Percentiles rank a stretch among this genome's conserved stretches.
Conservation (phyloP, 164 flowering plant species). For the Litsea cubeba region DNA sequence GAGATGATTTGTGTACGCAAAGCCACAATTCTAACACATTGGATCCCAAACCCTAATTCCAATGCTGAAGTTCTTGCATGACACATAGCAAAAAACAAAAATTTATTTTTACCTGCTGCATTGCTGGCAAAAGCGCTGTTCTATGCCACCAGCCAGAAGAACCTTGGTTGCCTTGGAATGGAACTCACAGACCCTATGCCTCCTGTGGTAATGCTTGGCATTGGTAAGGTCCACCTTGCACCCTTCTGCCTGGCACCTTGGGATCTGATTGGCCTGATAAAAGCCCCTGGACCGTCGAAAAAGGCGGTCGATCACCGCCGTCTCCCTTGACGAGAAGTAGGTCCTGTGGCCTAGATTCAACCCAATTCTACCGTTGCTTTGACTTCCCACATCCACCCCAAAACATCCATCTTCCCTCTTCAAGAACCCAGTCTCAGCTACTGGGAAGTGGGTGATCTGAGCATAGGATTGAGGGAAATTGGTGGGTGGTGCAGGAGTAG, state of each 20-base stretch:
- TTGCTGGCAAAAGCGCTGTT: conserved; percentile 32
- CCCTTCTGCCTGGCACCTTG: conserved; percentile 32
- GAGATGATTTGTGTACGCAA: not conserved
- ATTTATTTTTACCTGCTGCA: conserved; percentile 23
- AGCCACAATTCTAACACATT: not conserved
- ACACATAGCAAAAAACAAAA: not conserved
- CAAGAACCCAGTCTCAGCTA: conserved; percentile 9
- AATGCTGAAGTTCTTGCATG: not conserved
- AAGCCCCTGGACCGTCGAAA: conserved; percentile 23
- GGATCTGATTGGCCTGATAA: conserved; percentile 17
- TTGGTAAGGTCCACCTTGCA: conserved; percentile 22
- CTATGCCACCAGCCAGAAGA: conserved; percentile 14
- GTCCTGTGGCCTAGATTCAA: conserved; percentile 28
- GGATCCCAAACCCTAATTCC: not conserved
- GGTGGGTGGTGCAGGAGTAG: not conserved
- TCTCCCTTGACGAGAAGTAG: conserved; percentile 27
- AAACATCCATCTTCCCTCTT: conserved; percentile 12
- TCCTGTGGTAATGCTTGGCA: conserved; percentile 28
- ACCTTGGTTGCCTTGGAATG: conserved; percentile 31
- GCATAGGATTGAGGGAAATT: not conserved
- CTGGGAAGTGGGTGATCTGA: conserved; percentile 6
- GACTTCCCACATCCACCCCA: conserved; percentile 1
- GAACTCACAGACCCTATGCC: conserved; percentile 30
- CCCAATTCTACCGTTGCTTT: conserved; percentile 17
- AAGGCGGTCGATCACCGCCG: conserved; percentile 20